phyloP scores from a whole-genome alignment of 1,284 basidiomycete genomes.

The Singerocomus inundabilis region DNA sequence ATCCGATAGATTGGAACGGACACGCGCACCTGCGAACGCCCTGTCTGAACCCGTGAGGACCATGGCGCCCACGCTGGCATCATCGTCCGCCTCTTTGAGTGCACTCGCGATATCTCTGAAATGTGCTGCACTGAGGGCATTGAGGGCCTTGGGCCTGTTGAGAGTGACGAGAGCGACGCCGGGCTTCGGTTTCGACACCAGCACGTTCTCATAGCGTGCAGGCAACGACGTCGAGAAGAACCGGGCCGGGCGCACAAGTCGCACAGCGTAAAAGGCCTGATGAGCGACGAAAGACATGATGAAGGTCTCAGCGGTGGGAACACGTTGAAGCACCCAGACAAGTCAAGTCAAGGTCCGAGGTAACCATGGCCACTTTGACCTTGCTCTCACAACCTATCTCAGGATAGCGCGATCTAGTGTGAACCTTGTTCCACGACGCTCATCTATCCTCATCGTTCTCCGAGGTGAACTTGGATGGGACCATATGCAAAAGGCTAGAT shows the following conservation, averaged over 20 bases:
- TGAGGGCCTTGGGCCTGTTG: constrained; percentile 95
- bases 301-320: background rate
- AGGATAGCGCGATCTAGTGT: no score
- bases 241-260: constrained; percentile 8
- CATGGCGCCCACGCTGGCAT: constrained; percentile 76
- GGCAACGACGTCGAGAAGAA: constrained; percentile 25
- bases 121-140: constrained; percentile 84
- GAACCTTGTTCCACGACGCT: no score
- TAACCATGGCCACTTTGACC: no score
- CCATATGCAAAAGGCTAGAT: no score
- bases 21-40: constrained; percentile 83
- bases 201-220: constrained; percentile 62
- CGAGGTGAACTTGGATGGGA: no score
- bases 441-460: no score
- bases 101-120: constrained; percentile 80
- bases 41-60: constrained; percentile 93
- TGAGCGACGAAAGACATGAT: constrained; percentile 18
- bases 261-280: constrained; percentile 3
- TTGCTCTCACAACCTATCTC: no score
- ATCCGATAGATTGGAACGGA: constrained; percentile 12
- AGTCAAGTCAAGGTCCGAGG: no score
- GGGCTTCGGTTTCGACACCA: constrained; percentile 71
- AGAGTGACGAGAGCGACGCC: constrained; percentile 88
- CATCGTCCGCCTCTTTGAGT: constrained; percentile 68
- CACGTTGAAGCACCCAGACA: no score